Percentiles rank a stretch among this genome's conserved stretches.
Evolutionary conservation across 169 alveolate species (phyloP).

Genomic region (Cyclospora cayetanensis): DNA sequence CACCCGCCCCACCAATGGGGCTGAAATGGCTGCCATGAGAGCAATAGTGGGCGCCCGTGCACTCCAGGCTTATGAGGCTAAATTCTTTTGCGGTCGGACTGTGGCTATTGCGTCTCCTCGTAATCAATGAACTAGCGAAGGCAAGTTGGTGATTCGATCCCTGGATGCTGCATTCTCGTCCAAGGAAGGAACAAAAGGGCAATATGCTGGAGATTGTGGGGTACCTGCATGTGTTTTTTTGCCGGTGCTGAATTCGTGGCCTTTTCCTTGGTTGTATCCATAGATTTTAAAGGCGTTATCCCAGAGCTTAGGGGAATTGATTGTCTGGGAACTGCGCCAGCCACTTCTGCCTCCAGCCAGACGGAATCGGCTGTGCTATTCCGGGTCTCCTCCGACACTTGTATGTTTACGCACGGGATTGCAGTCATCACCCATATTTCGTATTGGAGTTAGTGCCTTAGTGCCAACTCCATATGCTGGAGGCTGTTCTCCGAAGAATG

Average conservation of each 20-base stretch:
- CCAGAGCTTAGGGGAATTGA: too few species aligned
- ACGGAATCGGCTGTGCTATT: too few species aligned
- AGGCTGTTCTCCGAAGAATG: too few species aligned
- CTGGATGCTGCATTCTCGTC: neutral
- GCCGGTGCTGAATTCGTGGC: neutral
- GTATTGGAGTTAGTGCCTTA: too few species aligned
- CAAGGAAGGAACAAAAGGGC: neutral
- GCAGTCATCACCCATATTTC: too few species aligned
- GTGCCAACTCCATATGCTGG: too few species aligned
- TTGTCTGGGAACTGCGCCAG: too few species aligned
- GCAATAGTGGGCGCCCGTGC: neutral
- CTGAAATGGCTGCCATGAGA: conserved; percentile 14
- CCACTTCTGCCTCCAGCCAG: too few species aligned
- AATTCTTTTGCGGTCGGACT: conserved; percentile 42
- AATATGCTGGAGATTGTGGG: conserved; percentile 29
- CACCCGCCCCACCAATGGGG: conserved; percentile 58
- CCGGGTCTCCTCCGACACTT: too few species aligned
- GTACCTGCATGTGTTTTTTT: conserved; percentile 24
- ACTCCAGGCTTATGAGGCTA: neutral
- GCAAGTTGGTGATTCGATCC: neutral
- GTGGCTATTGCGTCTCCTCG: conserved; percentile 61
- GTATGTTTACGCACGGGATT: too few species aligned
- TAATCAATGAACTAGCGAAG: conserved; percentile 62
- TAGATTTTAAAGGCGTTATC: too few species aligned
- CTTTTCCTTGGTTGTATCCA: neutral